phyloP scores from a whole-genome alignment of 805 yeast genomes.

The Diddensiella transvaalensis region DNA sequence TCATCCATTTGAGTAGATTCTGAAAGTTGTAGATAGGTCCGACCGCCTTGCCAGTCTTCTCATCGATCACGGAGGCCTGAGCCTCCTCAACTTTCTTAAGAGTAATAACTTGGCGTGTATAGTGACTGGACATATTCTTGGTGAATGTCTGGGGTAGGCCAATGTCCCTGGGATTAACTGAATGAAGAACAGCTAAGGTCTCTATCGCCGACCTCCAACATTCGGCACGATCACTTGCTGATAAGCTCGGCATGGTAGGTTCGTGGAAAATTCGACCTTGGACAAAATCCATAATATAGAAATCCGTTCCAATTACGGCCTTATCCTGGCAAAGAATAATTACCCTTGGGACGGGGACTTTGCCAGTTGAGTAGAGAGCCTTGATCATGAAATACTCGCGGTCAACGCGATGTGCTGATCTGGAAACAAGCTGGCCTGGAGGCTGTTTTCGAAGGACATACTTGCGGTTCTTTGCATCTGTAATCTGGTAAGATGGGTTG shows the following conservation, averaged over 20 bases:
- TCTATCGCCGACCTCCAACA: conserved; percentile 50
- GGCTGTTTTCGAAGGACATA: conserved; percentile 59
- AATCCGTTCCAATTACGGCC: conserved; percentile 49
- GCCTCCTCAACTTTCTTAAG: conserved; percentile 41
- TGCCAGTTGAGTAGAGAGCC: conserved; percentile 33
- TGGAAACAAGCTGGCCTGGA: conserved; percentile 45
- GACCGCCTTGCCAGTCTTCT: conserved; percentile 32
- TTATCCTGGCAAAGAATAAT: conserved; percentile 55
- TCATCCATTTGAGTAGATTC: conserved; percentile 41
- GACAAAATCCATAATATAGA: conserved; percentile 59
- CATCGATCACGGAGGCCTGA: conserved; percentile 34
- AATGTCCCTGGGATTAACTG: conserved; percentile 43
- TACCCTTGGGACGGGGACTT: conserved; percentile 55
- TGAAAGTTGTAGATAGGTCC: conserved; percentile 48
- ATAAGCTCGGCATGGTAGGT: conserved; percentile 44
- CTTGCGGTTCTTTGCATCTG: conserved; percentile 38
- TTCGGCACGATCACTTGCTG: conserved; percentile 27
- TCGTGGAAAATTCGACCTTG: conserved; percentile 55
- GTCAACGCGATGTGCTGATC: conserved; percentile 61
- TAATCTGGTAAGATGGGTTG: conserved; percentile 55
- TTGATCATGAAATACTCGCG: conserved; percentile 53
- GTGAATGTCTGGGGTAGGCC: conserved; percentile 43
- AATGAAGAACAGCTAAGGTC: conserved; percentile 48
- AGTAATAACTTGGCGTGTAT: conserved; percentile 50
- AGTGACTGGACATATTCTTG: conserved; percentile 42